phyloP scores from a whole-genome alignment of 768 basidiomycete species.

The Russula ochroleuca region DNA sequence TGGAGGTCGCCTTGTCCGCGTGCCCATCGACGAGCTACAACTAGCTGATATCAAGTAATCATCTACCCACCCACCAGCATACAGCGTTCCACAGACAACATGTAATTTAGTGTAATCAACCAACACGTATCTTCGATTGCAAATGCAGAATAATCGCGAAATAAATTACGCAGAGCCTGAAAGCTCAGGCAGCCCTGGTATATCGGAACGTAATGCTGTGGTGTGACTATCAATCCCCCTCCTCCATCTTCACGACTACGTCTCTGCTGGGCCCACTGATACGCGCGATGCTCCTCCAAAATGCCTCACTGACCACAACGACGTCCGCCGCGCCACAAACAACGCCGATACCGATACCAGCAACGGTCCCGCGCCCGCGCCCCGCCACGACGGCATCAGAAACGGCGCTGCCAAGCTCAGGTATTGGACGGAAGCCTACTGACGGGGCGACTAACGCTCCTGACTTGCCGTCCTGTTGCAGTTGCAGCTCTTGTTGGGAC shows the following conservation, averaged over 20 bases:
- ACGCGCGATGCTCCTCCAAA: conserved; percentile 24
- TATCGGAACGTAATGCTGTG: neutral
- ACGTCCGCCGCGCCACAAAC: conserved; percentile 28
- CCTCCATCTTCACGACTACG: conserved; percentile 26
- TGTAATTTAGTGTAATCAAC: conserved; percentile 1
- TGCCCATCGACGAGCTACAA: conserved; percentile 65
- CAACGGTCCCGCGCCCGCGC: conserved; percentile 24
- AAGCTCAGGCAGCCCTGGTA: neutral
- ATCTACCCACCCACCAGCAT: neutral
- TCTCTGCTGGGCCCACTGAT: neutral
- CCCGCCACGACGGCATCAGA: conserved; percentile 19
- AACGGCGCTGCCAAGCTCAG: conserved; percentile 18
- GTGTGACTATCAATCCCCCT: neutral
- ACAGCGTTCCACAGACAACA: neutral
- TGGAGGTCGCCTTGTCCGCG: conserved; percentile 67
- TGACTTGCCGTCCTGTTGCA: conserved; percentile 23
- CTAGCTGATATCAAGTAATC: conserved; percentile 28
- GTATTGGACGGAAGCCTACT: conserved; percentile 27
- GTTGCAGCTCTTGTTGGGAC: neutral
- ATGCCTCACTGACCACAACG: conserved; percentile 20
- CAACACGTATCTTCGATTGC: neutral
- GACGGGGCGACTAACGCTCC: neutral
- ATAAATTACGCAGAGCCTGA: conserved; percentile 4
- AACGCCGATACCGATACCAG: conserved; percentile 24
- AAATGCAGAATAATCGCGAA: conserved; percentile 4